Percentiles rank a stretch among this genome's conserved stretches.
Conservation (phyloP, 768 basidiomycete genomes). For the Rhodotorula graminis region DNA sequence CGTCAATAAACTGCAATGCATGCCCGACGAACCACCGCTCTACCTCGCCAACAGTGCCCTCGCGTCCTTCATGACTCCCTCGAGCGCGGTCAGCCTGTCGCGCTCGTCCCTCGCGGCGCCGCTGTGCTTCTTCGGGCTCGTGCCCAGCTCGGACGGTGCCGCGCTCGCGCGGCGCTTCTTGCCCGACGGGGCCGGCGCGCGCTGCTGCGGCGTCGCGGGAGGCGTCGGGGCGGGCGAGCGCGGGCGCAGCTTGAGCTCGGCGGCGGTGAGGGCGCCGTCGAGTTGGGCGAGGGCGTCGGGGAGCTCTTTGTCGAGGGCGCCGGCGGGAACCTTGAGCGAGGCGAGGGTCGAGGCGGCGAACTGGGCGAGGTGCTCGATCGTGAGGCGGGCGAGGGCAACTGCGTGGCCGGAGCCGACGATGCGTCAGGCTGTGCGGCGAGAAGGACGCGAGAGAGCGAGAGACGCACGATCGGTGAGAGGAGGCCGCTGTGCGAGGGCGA, state of each 20-base stretch:
- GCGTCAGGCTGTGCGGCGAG: background rate
- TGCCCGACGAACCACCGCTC: no score
- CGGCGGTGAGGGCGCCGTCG: background rate
- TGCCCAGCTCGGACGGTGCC: background rate
- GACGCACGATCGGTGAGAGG: slow-evolving; percentile 17
- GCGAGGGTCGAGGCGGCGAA: background rate
- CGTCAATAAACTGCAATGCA: no score
- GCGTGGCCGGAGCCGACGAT: background rate
- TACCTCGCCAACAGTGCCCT: slow-evolving; percentile 7
- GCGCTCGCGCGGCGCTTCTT: slow-evolving; percentile 32
- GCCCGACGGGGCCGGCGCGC: background rate
- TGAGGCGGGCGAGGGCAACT: slow-evolving; percentile 28
- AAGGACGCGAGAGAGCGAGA: no score
- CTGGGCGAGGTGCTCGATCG: slow-evolving; percentile 25
- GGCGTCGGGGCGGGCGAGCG: background rate
- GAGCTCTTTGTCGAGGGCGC: background rate
- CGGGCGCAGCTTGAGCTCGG: background rate
- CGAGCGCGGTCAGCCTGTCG: slow-evolving; percentile 22
- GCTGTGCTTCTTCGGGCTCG: slow-evolving; percentile 9
- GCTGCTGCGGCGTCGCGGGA: background rate
- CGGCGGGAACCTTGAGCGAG: background rate
- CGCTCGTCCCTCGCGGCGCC: background rate
- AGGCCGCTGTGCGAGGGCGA: slow-evolving; percentile 10
- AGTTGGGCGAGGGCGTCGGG: background rate
- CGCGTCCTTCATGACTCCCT: slow-evolving; percentile 22